These are phyloP conservation scores for Sugiyamaella smithiae DNA, from an alignment of 805 yeast species.

Conservation along the genomic window DNA sequence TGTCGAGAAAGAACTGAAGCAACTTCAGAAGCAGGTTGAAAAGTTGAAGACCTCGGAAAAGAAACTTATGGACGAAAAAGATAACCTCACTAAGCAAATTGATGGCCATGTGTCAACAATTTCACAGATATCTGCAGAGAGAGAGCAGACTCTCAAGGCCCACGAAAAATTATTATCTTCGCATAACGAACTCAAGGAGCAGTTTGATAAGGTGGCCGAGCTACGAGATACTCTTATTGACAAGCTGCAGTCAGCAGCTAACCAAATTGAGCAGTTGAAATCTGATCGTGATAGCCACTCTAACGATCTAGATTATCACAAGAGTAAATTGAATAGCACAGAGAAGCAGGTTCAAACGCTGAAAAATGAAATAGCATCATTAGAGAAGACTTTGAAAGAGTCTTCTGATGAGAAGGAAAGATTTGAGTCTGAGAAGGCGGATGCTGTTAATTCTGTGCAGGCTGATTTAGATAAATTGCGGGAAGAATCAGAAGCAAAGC, in stretches of 20 bases:
- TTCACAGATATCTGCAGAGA: conserved; percentile 19
- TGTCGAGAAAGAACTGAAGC: conserved; percentile 43
- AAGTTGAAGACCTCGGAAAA: conserved; percentile 27
- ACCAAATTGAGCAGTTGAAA: conserved; percentile 31
- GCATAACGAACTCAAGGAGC: conserved; percentile 13
- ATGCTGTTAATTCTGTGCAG: neutral
- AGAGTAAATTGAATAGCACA: conserved; percentile 15
- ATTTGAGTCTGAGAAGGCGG: neutral
- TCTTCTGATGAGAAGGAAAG: neutral
- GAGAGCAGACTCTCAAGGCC: neutral
- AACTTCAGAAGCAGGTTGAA: conserved; percentile 42
- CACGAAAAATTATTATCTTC: conserved; percentile 8
- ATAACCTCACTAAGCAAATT: conserved; percentile 26
- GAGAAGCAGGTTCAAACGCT: conserved; percentile 7
- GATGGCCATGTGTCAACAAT: conserved; percentile 12
- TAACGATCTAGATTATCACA: conserved; percentile 6
- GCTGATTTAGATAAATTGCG: neutral
- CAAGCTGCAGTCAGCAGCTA: conserved; percentile 45
- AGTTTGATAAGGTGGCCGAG: conserved; percentile 32
- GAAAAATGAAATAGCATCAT: neutral
- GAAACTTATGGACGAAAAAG: conserved; percentile 11
- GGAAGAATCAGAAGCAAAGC: neutral
- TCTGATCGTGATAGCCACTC: conserved; percentile 6
- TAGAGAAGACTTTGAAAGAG: conserved; percentile 8
- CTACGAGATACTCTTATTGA: conserved; percentile 44